A percentile compares a stretch with the other conserved stretches of the same genome.
Evolutionary conservation across 2,329 filamentous ascomycete species (phyloP).

Genomic region (Phyllosticta citribraziliensis): DNA sequence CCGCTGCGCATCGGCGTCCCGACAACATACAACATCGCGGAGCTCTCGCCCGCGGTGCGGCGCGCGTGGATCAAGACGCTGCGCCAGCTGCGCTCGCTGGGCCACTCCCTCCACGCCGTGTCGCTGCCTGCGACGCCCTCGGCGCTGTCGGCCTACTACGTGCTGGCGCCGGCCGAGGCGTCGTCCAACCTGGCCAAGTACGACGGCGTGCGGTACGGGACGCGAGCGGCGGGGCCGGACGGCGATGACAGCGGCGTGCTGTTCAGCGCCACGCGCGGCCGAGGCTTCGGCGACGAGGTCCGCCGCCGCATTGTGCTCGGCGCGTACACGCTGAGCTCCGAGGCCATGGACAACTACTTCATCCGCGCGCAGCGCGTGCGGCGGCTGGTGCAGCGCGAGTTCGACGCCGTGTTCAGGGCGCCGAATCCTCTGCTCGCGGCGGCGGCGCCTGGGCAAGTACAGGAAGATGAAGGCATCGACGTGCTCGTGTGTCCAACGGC

Average conservation of each 20-base stretch:
- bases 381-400: slow-evolving; percentile 74
- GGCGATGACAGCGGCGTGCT: slow-evolving; percentile 40
- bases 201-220: slow-evolving; percentile 89
- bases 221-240: slow-evolving; percentile 44
- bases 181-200: slow-evolving; percentile 95
- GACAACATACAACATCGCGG: slow-evolving; percentile 76
- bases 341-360: slow-evolving; percentile 94
- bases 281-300: slow-evolving; percentile 75
- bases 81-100: slow-evolving; percentile 48
- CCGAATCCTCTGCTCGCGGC: slow-evolving; percentile 53
- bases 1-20: slow-evolving; percentile 48
- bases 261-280: slow-evolving; percentile 65
- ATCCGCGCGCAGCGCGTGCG: slow-evolving; percentile 85
- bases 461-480: slow-evolving; percentile 57
- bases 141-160: slow-evolving; percentile 87
- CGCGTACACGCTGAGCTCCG: slow-evolving; percentile 79
- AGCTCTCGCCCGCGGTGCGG: slow-evolving; percentile 62
- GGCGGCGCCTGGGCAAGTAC: neutral
- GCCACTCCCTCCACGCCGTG: slow-evolving; percentile 63
- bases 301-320: slow-evolving; percentile 79
- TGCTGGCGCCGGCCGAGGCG: slow-evolving; percentile 89
- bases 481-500: slow-evolving; percentile 82
- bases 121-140: slow-evolving; percentile 75
- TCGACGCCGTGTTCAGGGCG: slow-evolving; percentile 65
- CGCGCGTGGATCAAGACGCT: slow-evolving; percentile 59